Evolutionary conservation across 495 filamentous ascomycete species (phyloP).

Genomic region (Cercophora sp.): DNA sequence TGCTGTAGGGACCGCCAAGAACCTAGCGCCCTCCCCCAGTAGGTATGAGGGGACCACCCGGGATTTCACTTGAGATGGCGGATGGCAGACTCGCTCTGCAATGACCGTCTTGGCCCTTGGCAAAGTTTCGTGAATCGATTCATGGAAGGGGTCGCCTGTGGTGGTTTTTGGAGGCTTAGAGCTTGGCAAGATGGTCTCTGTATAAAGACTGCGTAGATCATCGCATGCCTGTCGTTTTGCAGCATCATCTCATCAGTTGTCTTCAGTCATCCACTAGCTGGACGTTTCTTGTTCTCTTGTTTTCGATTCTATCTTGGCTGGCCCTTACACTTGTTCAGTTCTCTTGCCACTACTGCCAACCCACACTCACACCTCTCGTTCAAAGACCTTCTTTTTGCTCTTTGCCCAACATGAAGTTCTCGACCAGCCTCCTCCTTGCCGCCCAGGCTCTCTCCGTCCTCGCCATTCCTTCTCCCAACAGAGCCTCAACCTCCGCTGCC

Average conservation of each 20-base stretch:
- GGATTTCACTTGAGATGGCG: no score
- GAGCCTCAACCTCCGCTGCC: constrained; percentile 5
- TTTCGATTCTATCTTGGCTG: neutral
- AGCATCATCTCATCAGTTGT: neutral
- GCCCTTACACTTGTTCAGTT: neutral
- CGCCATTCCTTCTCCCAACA: constrained; percentile 18
- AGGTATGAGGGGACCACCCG: no score
- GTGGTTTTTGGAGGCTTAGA: neutral
- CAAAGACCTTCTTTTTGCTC: neutral
- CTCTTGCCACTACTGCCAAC: neutral
- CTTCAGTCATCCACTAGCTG: neutral
- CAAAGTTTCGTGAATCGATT: neutral
- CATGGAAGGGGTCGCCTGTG: neutral
- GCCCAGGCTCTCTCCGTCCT: constrained; percentile 23
- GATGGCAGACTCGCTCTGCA: neutral
- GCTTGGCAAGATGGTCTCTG: neutral
- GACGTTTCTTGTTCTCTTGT: neutral
- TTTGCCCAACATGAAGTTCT: constrained; percentile 25
- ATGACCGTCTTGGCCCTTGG: neutral
- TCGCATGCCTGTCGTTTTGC: neutral
- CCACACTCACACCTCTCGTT: constrained; percentile 3
- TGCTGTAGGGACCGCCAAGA: neutral
- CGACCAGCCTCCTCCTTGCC: constrained; percentile 20
- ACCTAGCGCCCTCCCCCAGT: neutral
- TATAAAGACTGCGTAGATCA: neutral